Evolutionary conservation across 306 rosid species (phyloP), one percentile per base, ranked within the genome.

Genomic region (Gastrolobium bilobum): DNA sequence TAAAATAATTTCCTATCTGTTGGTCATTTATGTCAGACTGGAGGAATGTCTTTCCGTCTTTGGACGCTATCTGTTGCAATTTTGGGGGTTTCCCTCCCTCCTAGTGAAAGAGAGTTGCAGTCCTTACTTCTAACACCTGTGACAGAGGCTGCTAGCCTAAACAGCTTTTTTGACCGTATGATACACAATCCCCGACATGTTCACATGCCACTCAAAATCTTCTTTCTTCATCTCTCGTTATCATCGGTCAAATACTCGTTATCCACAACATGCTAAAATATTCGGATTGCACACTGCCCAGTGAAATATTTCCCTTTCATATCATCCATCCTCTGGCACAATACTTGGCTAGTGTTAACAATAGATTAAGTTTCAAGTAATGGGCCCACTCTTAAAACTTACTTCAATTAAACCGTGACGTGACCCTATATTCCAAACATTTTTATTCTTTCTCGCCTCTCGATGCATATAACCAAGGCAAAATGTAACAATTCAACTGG

Each of bases 91-190:
- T 26, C 39, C 40, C 68, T 40, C 62, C 14, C 40, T 34, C 3
- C 8, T 26, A 3, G 34, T 20, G 31, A 50, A 51, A 51, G 31
- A 38, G 37, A 43, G 60, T 46, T 40, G 50, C 58, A 57, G 5
- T 43, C 38, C 30, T 47, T 68, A 31, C 35, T 80, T 60, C 73
- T 62, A 79, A 70, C 61, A 74, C 46, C 3, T 5, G 64, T 81
- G 83, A 69, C 80, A 80, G 30, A 42, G 42, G 46, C 46, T 20
- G 26, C 26, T 6, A 57, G 10, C 62, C 10, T 3, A 44, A 5
- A 8, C 84, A 79, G 65, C 86, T 71, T 82, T 84, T 61, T 84
- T 84, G 83, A 83, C 84, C 77, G 43, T 10, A 30, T 46, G 44
- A 56, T 26, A 39, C 79, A 13, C 64, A 59, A 3, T 66, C 11